Conservation (phyloP, 1,284 basidiomycete species). For the Cryptococcus jaspeensis region DNA sequence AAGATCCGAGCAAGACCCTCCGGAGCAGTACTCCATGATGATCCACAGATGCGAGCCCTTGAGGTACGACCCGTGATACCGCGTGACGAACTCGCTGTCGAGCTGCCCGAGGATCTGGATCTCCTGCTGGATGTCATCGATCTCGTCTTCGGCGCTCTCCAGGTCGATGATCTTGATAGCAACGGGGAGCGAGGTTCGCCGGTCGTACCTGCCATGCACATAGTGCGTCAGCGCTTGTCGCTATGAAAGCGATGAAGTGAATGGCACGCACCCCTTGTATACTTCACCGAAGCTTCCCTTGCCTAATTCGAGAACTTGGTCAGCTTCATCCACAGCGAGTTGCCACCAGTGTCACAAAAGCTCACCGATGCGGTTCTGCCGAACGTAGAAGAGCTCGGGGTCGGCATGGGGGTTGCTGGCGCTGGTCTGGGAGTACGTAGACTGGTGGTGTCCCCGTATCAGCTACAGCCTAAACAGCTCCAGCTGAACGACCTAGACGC, state of each 20-base stretch:
- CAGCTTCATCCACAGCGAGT: slow-evolving; percentile 8
- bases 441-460: slow-evolving; percentile 8
- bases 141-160: slow-evolving; percentile 98
- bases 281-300: slow-evolving; percentile 97
- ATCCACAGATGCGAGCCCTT: slow-evolving; percentile 98
- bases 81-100: slow-evolving; percentile 92
- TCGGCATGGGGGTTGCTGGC: slow-evolving; percentile 55
- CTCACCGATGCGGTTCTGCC: slow-evolving; percentile 91
- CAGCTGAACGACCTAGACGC: not conserved
- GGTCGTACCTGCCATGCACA: slow-evolving; percentile 71
- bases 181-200: slow-evolving; percentile 85
- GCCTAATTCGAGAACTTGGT: slow-evolving; percentile 58
- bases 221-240: not conserved
- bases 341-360: slow-evolving; percentile 17
- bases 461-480: not conserved
- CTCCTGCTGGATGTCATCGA: slow-evolving; percentile 99
- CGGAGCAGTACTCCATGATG: slow-evolving; percentile 87
- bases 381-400: slow-evolving; percentile 92
- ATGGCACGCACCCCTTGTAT: slow-evolving; percentile 75
- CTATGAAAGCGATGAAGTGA: not conserved
- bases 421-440: slow-evolving; percentile 20
- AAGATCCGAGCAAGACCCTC: slow-evolving; percentile 57
- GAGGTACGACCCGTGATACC: slow-evolving; percentile 94
- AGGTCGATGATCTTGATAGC: slow-evolving; percentile 99
- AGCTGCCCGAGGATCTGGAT: slow-evolving; percentile 98